Percentiles rank a stretch among this genome's conserved stretches.
These are phyloP conservation scores for Phlebiopsis gigantea DNA, from an alignment of 768 basidiomycete genomes.

Conservation along the genomic window DNA sequence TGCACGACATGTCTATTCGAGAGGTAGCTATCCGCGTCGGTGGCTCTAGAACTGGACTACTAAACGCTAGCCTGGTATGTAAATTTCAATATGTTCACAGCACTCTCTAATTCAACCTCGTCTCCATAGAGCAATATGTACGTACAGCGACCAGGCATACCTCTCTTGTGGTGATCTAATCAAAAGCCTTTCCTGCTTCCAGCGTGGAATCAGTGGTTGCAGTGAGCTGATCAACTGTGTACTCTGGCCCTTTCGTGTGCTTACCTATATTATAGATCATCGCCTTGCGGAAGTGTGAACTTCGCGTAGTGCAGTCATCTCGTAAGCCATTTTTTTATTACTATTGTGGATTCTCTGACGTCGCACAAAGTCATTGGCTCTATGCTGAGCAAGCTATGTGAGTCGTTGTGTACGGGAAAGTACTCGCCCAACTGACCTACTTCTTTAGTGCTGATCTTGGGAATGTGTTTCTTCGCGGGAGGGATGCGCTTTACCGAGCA, in stretches of 20 bases:
- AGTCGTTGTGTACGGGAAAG: conserved; percentile 16
- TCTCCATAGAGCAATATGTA: neutral
- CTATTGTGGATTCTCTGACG: neutral
- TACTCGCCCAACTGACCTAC: neutral
- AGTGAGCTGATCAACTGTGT: conserved; percentile 36
- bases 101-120: neutral
- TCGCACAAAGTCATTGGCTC: conserved; percentile 62
- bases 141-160: neutral
- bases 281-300: conserved; percentile 76
- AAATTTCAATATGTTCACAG: neutral
- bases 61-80: conserved; percentile 76
- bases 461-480: conserved; percentile 90
- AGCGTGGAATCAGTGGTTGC: conserved; percentile 65
- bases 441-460: conserved; percentile 49
- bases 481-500: conserved; percentile 76
- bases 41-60: conserved; percentile 67
- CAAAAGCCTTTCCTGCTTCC: neutral
- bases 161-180: neutral
- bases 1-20: conserved; percentile 72
- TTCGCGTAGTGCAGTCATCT: conserved; percentile 76
- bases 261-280: conserved; percentile 46
- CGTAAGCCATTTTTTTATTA: conserved; percentile 37
- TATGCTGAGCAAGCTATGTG: conserved; percentile 72
- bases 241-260: neutral
- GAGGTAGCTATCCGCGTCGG: conserved; percentile 75